Conservation (phyloP, 2,329 filamentous ascomycete genomes). For the Penicillium nordicum region DNA sequence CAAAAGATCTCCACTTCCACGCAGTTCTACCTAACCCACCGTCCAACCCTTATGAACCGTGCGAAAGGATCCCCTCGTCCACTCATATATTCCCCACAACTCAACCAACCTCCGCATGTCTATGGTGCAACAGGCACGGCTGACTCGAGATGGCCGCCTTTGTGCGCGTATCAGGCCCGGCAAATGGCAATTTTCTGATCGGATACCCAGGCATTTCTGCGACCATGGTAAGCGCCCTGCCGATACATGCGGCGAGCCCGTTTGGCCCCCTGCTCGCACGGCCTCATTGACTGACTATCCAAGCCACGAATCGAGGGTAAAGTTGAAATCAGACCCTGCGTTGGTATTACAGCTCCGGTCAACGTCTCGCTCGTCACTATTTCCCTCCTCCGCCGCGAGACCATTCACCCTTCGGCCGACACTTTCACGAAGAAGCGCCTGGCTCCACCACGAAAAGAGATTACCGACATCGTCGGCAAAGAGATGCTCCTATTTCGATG, state of each 20-base stretch:
- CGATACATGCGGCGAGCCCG: conserved; percentile 1
- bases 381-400: conserved; percentile 87
- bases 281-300: conserved; percentile 15
- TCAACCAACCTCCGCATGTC: conserved; percentile 29
- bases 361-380: conserved; percentile 90
- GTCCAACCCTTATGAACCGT: conserved; percentile 26
- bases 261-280: neutral
- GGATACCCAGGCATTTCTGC: conserved; percentile 98
- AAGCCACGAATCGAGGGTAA: conserved; percentile 96
- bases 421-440: conserved; percentile 90
- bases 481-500: conserved; percentile 91
- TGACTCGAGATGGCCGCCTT: conserved; percentile 64
- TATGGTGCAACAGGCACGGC: conserved; percentile 41
- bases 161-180: conserved; percentile 94
- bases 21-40: neutral
- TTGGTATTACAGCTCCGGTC: conserved; percentile 84
- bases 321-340: conserved; percentile 87
- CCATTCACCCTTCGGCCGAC: conserved; percentile 93
- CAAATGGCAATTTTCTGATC: conserved; percentile 94
- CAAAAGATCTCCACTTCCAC: neutral
- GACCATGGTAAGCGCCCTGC: conserved; percentile 70
- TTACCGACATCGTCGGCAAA: conserved; percentile 89
- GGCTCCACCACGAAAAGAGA: conserved; percentile 83
- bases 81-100: conserved; percentile 28
- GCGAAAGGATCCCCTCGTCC: conserved; percentile 19